Percentiles rank a stretch among this genome's conserved stretches.
phyloP scores from a whole-genome alignment of 129 eudicot species.

The Erigeron canadensis region DNA sequence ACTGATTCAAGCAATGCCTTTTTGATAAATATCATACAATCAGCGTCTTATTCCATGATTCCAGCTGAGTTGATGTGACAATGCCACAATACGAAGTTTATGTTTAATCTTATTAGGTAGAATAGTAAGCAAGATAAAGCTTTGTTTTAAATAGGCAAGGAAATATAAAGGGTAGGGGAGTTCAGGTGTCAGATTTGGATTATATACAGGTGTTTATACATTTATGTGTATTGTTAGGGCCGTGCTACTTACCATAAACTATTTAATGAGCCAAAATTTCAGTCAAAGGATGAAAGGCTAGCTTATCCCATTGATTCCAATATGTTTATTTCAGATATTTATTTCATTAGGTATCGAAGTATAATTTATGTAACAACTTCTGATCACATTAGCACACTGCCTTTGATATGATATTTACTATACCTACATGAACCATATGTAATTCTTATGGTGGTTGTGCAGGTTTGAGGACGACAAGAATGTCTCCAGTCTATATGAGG shows the following conservation, averaged over 20 bases:
- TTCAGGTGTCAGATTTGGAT: background rate
- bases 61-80: too few species aligned
- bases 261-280: background rate
- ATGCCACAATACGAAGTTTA: too few species aligned
- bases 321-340: background rate
- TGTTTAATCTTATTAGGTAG: too few species aligned
- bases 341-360: background rate
- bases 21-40: too few species aligned
- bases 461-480: slow-evolving; percentile 96
- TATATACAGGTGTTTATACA: background rate
- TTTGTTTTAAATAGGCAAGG: too few species aligned
- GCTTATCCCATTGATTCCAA: background rate
- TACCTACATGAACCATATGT: slow-evolving; percentile 9
- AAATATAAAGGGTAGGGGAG: background rate
- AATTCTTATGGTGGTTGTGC: slow-evolving; percentile 15
- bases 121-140: too few species aligned
- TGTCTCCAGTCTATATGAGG: slow-evolving; percentile 80
- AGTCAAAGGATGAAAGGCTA: background rate
- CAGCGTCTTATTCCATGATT: too few species aligned
- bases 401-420: background rate
- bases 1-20: too few species aligned
- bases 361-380: background rate
- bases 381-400: background rate
- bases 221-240: background rate
- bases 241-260: background rate